Base-by-base conservation (phyloP, 1,284 basidiomycete species). In the Taiwanofungus camphoratus region DNA sequence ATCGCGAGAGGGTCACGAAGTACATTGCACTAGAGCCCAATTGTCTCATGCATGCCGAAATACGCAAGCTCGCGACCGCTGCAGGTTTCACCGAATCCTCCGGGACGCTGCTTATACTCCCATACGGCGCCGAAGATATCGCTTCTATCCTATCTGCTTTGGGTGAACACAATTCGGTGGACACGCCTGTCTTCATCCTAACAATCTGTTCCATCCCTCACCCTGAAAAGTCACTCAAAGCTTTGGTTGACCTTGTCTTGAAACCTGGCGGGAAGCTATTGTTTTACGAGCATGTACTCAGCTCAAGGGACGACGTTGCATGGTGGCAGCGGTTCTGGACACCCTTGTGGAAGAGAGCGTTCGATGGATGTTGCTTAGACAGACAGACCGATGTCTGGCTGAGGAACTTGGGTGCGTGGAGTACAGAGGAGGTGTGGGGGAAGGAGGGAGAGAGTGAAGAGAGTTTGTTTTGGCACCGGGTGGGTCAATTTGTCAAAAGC, bases 1-100 rank as follows among this genome's bases (percentile, higher is more conserved):
- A 83, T 48, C 64, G 55, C n/a, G 48, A 52, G 1, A 66, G 63
- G 30, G 77, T 86, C 22, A 72, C 73, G 0, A 75, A 68, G 55
- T 87, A 87, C 51, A 61, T 86, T 40, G 83, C 82, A 1, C 58
- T 87, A 8, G 83, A 87, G 53, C 82, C 84, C 9, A 87, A 85
- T 51, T 40, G 47, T 4, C 60, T 63, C 48, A 85, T 87, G 81
- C 82, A 86, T 56, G 43, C 60, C 16, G 56, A 68, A 19, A 71
- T 87, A 36, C 71, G 77, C 22, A 55, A 53, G 2, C 55, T 58
- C 5, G 82, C 81, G 8, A 55, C 62, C 18, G 54, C 57, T 13
- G 69, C 66, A 6, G 82, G 82, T 1, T 84, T 71, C 56, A 62
- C 48, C 3, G 81, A 84, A 53, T 61, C 62, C 3, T 53, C 73